These are phyloP conservation scores for Pelargonium fulgidum DNA, from an alignment of 441 rosid species.

Conservation along the genomic window DNA sequence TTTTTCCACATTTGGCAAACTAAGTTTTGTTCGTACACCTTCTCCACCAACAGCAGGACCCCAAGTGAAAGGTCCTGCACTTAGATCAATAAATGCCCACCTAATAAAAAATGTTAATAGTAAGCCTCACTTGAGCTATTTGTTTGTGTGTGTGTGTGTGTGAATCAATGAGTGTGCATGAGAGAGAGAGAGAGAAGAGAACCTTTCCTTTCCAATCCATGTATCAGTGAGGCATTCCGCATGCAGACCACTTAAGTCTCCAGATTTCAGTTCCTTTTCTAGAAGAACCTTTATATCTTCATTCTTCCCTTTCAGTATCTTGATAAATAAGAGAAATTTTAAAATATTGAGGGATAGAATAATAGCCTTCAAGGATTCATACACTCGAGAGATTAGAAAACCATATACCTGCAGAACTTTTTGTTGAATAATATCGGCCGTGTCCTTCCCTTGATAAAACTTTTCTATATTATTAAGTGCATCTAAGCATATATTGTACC, in stretches of 20 bases:
- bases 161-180: neutral
- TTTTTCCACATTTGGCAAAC: slow-evolving; percentile 90
- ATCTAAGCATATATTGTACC: slow-evolving; percentile 68
- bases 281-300: slow-evolving; percentile 62
- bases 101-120: slow-evolving; percentile 35
- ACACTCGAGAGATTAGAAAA: slow-evolving; percentile 12
- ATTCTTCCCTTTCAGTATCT: slow-evolving; percentile 68
- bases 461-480: slow-evolving; percentile 69
- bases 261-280: slow-evolving; percentile 61
- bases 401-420: slow-evolving; percentile 67
- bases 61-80: slow-evolving; percentile 97
- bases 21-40: slow-evolving; percentile 86
- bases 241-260: slow-evolving; percentile 61
- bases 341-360: slow-evolving; percentile 12
- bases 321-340: slow-evolving; percentile 22
- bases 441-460: slow-evolving; percentile 57
- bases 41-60: slow-evolving; percentile 99
- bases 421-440: slow-evolving; percentile 59
- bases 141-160: neutral
- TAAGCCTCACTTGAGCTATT: slow-evolving; percentile 11
- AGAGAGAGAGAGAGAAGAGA: slow-evolving; percentile 20
- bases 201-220: slow-evolving; percentile 98
- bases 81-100: slow-evolving; percentile 94
- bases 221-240: slow-evolving; percentile 92
- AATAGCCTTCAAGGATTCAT: neutral